A percentile compares a stretch with the other conserved stretches of the same genome.
phyloP scores from a whole-genome alignment of 768 basidiomycete species.

The Pleurotus tuoliensis region DNA sequence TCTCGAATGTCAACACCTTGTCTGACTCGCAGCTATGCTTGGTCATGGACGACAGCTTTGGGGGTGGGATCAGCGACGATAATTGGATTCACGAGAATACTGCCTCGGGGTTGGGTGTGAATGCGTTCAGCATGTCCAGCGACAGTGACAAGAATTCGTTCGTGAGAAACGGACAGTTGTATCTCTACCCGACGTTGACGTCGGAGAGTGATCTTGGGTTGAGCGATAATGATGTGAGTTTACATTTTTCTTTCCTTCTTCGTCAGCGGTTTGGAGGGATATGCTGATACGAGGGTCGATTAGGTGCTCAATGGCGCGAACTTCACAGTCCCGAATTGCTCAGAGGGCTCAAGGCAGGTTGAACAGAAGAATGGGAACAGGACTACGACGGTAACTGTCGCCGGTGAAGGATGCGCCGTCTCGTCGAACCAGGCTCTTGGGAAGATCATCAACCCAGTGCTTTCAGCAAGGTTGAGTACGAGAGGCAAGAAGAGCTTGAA shows the following conservation, averaged over 20 bases:
- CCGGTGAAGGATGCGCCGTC: constrained; percentile 33
- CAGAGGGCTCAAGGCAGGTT: constrained; percentile 30
- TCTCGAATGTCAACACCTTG: constrained; percentile 39
- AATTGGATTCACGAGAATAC: constrained; percentile 57
- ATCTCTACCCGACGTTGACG: constrained; percentile 80
- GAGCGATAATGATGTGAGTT: constrained; percentile 35
- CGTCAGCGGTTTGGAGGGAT: neutral
- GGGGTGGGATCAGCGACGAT: constrained; percentile 34
- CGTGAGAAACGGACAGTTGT: constrained; percentile 64
- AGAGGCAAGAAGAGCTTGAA: constrained; percentile 51
- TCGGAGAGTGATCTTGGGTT: constrained; percentile 56
- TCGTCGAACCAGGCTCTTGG: constrained; percentile 31
- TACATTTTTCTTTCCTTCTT: neutral
- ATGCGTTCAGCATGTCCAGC: constrained; percentile 82
- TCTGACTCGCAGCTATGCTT: constrained; percentile 46
- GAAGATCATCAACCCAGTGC: constrained; percentile 69
- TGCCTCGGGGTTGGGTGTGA: constrained; percentile 31
- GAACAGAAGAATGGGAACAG: constrained; percentile 20
- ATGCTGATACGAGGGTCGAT: neutral
- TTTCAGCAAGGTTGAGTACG: constrained; percentile 73
- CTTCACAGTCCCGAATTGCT: constrained; percentile 33
- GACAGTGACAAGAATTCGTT: constrained; percentile 57
- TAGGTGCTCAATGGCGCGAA: constrained; percentile 28
- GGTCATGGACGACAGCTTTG: constrained; percentile 72
- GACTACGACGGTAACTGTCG: constrained; percentile 16